Evolutionary conservation across 1,139 yeast species (phyloP).

Genomic region (Geotrichum restrictum): DNA sequence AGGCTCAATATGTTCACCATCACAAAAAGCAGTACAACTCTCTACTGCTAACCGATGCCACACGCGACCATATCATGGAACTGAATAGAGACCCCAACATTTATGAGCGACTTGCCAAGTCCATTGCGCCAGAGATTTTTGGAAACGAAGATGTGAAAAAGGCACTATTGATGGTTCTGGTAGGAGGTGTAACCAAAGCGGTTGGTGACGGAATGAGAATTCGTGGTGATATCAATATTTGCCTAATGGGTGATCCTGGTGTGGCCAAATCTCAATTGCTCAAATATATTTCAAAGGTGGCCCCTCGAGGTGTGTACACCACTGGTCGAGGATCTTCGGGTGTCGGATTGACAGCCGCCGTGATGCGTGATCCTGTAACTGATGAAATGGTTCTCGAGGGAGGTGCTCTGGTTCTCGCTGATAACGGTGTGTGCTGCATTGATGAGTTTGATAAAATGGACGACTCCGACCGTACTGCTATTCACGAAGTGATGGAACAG

Average conservation of each 20-base stretch:
- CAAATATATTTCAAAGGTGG: conserved; percentile 85
- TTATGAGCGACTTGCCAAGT: conserved; percentile 74
- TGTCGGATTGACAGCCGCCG: conserved; percentile 98
- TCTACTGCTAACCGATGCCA: conserved; percentile 55
- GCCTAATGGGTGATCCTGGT: conserved; percentile 99
- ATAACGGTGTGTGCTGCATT: conserved; percentile 96
- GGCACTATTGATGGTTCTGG: conserved; percentile 73
- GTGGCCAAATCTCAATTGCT: conserved; percentile 97
- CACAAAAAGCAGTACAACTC: conserved; percentile 85
- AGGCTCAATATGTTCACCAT: conserved; percentile 79
- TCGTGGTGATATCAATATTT: conserved; percentile 94
- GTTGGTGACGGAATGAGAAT: conserved; percentile 96
- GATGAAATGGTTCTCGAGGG: conserved; percentile 98
- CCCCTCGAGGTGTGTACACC: conserved; percentile 96
- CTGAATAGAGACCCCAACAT: conserved; percentile 61
- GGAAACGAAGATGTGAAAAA: conserved; percentile 94
- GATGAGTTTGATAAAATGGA: conserved; percentile 99
- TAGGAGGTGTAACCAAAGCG: conserved; percentile 94
- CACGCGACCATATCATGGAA: conserved; percentile 52
- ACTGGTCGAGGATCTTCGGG: conserved; percentile 99
- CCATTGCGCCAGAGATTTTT: conserved; percentile 96
- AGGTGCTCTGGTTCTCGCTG: conserved; percentile 95
- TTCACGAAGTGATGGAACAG: conserved; percentile 99
- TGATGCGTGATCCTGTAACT: conserved; percentile 96
- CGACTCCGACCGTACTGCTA: conserved; percentile 93